These are phyloP conservation scores for Calonectria hongkongensis DNA, from an alignment of 2,329 filamentous ascomycete genomes.

Conservation along the genomic window DNA sequence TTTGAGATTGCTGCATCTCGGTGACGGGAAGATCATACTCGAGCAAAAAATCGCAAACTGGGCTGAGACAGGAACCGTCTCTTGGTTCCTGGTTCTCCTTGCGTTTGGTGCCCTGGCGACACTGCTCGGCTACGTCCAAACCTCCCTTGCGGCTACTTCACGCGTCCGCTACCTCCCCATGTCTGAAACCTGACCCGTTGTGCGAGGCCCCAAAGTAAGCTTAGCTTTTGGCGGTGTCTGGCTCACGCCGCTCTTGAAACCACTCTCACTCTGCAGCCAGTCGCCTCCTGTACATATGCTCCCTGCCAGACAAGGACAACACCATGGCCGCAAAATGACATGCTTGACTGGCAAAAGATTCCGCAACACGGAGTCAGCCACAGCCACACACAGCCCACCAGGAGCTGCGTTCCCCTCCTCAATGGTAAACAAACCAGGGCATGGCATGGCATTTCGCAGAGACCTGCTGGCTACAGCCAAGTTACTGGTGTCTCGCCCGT, in stretches of 20 bases:
- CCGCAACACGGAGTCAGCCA: constrained; percentile 8
- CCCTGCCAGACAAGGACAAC: constrained; percentile 3
- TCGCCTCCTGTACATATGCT: background rate
- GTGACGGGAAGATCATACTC: background rate
- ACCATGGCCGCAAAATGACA: background rate
- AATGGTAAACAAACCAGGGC: constrained; percentile 35
- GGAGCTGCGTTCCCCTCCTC: constrained; percentile 14
- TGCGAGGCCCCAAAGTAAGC: constrained; percentile 25
- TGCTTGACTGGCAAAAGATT: constrained; percentile 1
- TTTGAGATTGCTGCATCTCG: background rate
- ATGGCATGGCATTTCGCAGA: constrained; percentile 31
- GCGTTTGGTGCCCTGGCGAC: constrained; percentile 1
- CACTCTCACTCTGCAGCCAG: constrained; percentile 8
- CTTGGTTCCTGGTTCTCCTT: constrained; percentile 12
- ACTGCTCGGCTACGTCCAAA: constrained; percentile 25
- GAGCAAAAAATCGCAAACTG: constrained; percentile 5
- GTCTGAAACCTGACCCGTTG: constrained; percentile 36
- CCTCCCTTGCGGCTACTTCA: constrained; percentile 27
- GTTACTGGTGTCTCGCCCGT: constrained; percentile 29
- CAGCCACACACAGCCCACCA: constrained; percentile 23
- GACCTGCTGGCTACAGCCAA: constrained; percentile 20
- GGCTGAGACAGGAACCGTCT: constrained; percentile 25
- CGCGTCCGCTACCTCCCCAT: constrained; percentile 12
- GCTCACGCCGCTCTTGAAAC: constrained; percentile 20
- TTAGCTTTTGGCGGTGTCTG: constrained; percentile 6